Conservation (phyloP, 768 basidiomycete species). For the Suillus ampliporus region DNA sequence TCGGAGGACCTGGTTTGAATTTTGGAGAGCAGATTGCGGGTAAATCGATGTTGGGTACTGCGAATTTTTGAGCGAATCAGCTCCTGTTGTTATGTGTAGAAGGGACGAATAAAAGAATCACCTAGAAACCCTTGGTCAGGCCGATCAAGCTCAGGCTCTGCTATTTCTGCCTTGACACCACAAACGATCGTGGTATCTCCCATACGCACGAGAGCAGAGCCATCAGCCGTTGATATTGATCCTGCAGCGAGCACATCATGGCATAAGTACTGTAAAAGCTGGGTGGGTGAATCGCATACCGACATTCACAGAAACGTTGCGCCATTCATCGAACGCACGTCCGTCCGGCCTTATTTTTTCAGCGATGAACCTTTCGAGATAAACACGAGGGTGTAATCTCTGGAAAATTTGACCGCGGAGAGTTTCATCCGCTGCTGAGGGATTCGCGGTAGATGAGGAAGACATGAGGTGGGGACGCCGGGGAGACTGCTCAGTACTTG, state of each 20-base stretch:
- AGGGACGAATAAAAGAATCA: conserved; percentile 39
- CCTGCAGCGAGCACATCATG: conserved; percentile 48
- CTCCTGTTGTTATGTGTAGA: background rate
- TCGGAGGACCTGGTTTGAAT: conserved; percentile 95
- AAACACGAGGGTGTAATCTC: conserved; percentile 86
- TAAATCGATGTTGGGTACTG: conserved; percentile 95
- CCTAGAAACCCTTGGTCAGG: conserved; percentile 85
- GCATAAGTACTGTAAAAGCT: conserved; percentile 6
- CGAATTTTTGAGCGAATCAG: background rate
- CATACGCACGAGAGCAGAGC: conserved; percentile 88
- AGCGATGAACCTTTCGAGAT: conserved; percentile 84
- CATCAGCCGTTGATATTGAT: conserved; percentile 92
- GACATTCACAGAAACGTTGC: conserved; percentile 78
- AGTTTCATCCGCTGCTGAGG: conserved; percentile 18
- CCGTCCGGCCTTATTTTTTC: conserved; percentile 87
- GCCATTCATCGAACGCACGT: conserved; percentile 67
- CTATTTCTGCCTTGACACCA: conserved; percentile 94
- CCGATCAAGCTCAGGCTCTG: conserved; percentile 82
- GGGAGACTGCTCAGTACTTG: too few relatives aligned
- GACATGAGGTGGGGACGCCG: background rate
- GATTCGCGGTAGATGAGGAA: background rate
- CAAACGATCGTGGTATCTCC: conserved; percentile 96
- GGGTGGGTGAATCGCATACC: conserved; percentile 57
- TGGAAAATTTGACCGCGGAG: conserved; percentile 65
- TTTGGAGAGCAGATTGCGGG: conserved; percentile 91